These are phyloP conservation scores for Conidiobolus incongruus DNA, from an alignment of 371 early-diverging fungal species.

Conservation along the genomic window DNA sequence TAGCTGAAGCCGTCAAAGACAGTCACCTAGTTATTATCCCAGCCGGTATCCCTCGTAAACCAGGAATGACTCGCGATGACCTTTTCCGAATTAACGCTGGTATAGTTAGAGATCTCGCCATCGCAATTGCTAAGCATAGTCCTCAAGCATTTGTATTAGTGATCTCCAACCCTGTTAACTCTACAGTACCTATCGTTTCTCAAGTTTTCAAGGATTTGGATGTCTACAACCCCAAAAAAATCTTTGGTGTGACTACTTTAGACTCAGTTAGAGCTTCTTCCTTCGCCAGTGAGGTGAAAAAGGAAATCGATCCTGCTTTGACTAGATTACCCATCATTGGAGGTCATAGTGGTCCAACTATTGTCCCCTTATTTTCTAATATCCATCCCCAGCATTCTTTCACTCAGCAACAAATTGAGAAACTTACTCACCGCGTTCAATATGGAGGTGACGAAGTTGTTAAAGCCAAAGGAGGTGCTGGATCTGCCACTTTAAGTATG, in stretches of 20 bases:
- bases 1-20: conserved; percentile 40
- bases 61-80: conserved; percentile 83
- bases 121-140: conserved; percentile 40
- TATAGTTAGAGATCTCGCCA: conserved; percentile 56
- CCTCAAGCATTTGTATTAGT: conserved; percentile 62
- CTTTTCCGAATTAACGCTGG: conserved; percentile 73
- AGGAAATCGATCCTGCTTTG: conserved; percentile 15
- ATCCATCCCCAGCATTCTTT: conserved; percentile 18
- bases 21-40: conserved; percentile 80
- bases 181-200: conserved; percentile 69
- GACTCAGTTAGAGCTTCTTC: conserved; percentile 75
- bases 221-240: conserved; percentile 46
- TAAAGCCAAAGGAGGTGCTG: conserved; percentile 70
- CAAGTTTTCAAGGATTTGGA: conserved; percentile 60
- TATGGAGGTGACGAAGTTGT: conserved; percentile 92
- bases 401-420: conserved; percentile 45
- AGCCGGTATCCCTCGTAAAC: conserved; percentile 78
- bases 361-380: conserved; percentile 56
- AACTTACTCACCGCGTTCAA: conserved; percentile 68
- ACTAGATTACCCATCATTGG: conserved; percentile 66
- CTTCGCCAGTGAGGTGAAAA: conserved; percentile 33
- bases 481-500: conserved; percentile 76
- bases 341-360: conserved; percentile 82
- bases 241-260: conserved; percentile 81
- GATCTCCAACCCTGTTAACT: conserved; percentile 86